phyloP scores from a whole-genome alignment of 129 eudicot species.

The Flaveria sonorensis region DNA sequence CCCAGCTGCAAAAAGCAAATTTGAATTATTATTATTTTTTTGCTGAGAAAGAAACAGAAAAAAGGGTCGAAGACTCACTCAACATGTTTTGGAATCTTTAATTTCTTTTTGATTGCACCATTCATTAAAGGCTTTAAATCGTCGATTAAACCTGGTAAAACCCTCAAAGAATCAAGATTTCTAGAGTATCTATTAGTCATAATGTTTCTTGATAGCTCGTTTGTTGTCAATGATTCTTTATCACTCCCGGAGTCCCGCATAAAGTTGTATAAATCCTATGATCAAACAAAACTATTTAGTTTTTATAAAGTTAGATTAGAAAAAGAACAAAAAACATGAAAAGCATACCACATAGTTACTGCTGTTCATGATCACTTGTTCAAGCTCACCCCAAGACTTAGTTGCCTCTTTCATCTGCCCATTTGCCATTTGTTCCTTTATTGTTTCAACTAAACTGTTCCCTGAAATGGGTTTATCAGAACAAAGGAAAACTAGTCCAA shows the following conservation, averaged over 20 bases:
- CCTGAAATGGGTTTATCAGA: constrained; percentile 35
- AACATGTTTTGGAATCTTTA: constrained; percentile 44
- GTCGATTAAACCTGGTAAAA: constrained; percentile 29
- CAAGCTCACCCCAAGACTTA: constrained; percentile 48
- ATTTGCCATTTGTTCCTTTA: constrained; percentile 44
- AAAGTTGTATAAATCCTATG: constrained; percentile 64
- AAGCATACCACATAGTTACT: constrained; percentile 51
- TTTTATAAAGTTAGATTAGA: neutral
- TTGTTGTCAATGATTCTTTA: constrained; percentile 20
- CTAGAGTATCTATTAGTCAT: constrained; percentile 27
- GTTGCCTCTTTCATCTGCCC: constrained; percentile 47
- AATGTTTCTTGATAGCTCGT: constrained; percentile 15
- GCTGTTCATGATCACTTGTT: constrained; percentile 23
- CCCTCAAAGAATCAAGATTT: constrained; percentile 39
- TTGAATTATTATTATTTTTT: neutral
- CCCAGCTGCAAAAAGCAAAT: constrained; percentile 45
- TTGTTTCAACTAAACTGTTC: constrained; percentile 47
- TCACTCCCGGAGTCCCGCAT: constrained; percentile 37
- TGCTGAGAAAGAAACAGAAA: neutral
- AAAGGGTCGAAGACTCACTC: constrained; percentile 34
- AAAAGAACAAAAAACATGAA: constrained; percentile 14
- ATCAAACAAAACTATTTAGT: neutral
- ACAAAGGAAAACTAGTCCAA: constrained; percentile 4
- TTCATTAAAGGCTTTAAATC: constrained; percentile 42
- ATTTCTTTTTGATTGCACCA: constrained; percentile 48